These are phyloP conservation scores for Pugionium dolabratum DNA, from an alignment of 345 rosid species.

Conservation along the genomic window DNA sequence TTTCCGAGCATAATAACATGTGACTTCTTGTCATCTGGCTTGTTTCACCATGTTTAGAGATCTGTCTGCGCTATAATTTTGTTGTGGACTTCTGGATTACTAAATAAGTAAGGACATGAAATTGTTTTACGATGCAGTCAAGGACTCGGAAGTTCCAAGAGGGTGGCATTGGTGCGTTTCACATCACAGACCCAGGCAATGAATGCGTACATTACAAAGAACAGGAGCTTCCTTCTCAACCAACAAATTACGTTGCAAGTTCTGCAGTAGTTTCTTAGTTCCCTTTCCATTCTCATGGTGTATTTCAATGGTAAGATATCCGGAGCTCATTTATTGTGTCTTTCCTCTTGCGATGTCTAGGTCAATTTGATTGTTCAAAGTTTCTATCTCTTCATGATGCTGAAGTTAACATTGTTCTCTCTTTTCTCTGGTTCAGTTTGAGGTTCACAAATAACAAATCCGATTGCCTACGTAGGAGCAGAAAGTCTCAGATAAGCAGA, in stretches of 20 bases:
- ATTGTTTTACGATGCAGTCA: slow-evolving; percentile 42
- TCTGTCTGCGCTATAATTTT: slow-evolving; percentile 1
- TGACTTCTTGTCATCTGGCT: neutral
- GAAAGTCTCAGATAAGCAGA: slow-evolving; percentile 9
- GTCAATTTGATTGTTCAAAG: slow-evolving; percentile 7
- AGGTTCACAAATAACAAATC: slow-evolving; percentile 16
- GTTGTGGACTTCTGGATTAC: neutral
- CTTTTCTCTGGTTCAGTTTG: neutral
- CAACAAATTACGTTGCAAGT: slow-evolving; percentile 60
- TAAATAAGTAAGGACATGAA: neutral
- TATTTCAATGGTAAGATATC: slow-evolving; percentile 1
- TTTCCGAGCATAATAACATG: neutral
- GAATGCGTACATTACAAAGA: slow-evolving; percentile 62
- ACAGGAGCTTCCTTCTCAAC: slow-evolving; percentile 65
- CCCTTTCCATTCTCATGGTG: neutral
- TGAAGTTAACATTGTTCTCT: slow-evolving; percentile 5
- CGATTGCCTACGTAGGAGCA: slow-evolving; percentile 5
- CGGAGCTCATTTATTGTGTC: neutral
- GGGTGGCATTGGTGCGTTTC: slow-evolving; percentile 52
- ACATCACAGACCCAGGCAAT: slow-evolving; percentile 58
- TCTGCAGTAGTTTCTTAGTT: slow-evolving; percentile 49
- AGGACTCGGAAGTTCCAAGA: slow-evolving; percentile 39
- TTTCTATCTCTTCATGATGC: neutral
- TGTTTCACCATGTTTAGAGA: neutral
- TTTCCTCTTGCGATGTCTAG: slow-evolving; percentile 6